A percentile compares a stretch with the other conserved stretches of the same genome.
Evolutionary conservation across 1,284 basidiomycete species (phyloP).

Genomic region (Psilocybe mexicana): DNA sequence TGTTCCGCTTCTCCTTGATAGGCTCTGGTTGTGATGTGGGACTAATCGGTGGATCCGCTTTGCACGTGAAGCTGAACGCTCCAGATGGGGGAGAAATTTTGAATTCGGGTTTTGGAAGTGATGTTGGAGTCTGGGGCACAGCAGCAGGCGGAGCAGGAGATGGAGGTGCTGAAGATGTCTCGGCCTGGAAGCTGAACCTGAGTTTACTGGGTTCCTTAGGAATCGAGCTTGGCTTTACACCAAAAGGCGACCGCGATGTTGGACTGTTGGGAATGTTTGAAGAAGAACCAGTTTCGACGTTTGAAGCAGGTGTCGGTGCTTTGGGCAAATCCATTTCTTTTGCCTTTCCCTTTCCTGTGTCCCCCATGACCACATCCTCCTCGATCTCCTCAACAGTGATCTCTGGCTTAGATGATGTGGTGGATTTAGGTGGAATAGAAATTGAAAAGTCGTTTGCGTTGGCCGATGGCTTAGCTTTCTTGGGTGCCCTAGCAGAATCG

Average conservation of each 20-base stretch:
- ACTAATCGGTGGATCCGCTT: constrained; percentile 5
- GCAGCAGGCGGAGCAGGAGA: constrained; percentile 23
- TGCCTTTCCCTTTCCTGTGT: constrained; percentile 12
- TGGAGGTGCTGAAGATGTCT: constrained; percentile 28
- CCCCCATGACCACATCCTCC: constrained; percentile 24
- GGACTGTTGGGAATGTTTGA: constrained; percentile 10
- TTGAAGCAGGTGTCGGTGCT: constrained; percentile 9
- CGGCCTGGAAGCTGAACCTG: constrained; percentile 60
- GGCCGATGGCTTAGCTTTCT: constrained; percentile 32
- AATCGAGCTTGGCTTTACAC: constrained; percentile 40
- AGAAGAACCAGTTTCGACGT: constrained; percentile 22
- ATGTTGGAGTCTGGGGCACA: constrained; percentile 17
- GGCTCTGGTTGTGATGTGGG: constrained; percentile 2
- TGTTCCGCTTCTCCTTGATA: background rate
- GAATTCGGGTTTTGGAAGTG: constrained; percentile 11
- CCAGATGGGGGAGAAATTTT: constrained; percentile 10
- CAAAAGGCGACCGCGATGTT: constrained; percentile 20
- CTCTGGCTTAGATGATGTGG: constrained; percentile 17
- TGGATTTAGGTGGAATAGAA: constrained; percentile 1
- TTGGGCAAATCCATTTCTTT: constrained; percentile 22
- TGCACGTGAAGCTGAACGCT: constrained; percentile 18
- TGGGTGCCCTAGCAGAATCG: constrained; percentile 21
- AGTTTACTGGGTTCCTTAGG: constrained; percentile 76
- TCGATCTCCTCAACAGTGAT: constrained; percentile 31
- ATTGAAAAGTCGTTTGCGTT: constrained; percentile 23